Percentiles rank a stretch among this genome's conserved stretches.
Evolutionary conservation across 352 stramenopile species (phyloP).

Genomic region (Globisporangium yorkense): DNA sequence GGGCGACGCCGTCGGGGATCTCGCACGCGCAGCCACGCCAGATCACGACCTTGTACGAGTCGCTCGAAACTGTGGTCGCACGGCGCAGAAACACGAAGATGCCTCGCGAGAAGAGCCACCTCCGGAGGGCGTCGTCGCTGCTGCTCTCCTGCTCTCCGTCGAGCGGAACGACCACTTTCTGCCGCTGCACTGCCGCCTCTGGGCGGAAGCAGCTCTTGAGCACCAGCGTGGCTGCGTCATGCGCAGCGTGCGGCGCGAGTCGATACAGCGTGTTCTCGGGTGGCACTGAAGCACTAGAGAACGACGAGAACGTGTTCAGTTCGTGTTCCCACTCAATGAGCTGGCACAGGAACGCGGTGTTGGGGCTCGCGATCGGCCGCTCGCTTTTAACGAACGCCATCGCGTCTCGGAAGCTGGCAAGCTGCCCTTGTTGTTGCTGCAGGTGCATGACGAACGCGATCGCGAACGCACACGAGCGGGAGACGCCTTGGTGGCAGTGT

Average conservation of each 20-base stretch:
- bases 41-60: constrained; percentile 20
- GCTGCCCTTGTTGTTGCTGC: constrained; percentile 19
- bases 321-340: constrained; percentile 60
- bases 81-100: constrained; percentile 38
- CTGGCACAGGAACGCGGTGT: constrained; percentile 61
- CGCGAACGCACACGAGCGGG: constrained; percentile 56
- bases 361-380: constrained; percentile 50
- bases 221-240: constrained; percentile 38
- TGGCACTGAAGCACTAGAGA: neutral
- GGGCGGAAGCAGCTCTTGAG: constrained; percentile 39
- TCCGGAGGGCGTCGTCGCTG: neutral
- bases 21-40: constrained; percentile 31
- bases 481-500: constrained; percentile 71
- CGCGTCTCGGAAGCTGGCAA: constrained; percentile 15
- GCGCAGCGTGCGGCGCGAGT: constrained; percentile 34
- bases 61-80: neutral
- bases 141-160: neutral
- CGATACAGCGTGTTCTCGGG: constrained; percentile 28
- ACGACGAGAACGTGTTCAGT: constrained; percentile 9
- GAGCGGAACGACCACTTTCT: constrained; percentile 3
- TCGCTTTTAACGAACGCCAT: constrained; percentile 32
- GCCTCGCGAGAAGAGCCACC: constrained; percentile 29
- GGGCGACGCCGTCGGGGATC: constrained; percentile 18
- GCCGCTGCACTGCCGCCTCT: constrained; percentile 7
- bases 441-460: constrained; percentile 61